A percentile compares a stretch with the other conserved stretches of the same genome.
phyloP scores from a whole-genome alignment of 1,284 basidiomycete genomes.

The Athelia sp. region DNA sequence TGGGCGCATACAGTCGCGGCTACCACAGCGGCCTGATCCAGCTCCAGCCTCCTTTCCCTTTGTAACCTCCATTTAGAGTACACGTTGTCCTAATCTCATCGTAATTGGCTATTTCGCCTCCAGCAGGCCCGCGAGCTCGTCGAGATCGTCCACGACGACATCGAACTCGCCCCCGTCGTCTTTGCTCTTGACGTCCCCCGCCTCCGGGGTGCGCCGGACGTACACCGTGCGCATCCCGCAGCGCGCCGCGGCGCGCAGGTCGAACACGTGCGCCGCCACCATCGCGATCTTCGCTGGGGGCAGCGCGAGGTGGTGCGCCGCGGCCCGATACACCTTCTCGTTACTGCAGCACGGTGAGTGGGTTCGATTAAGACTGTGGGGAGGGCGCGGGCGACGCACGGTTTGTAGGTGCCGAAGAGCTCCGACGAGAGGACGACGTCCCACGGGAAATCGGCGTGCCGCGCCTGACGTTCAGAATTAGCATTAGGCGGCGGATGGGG shows the following conservation, averaged over 20 bases:
- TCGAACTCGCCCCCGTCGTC: slow-evolving; percentile 47
- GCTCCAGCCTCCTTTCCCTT: too few relatives aligned
- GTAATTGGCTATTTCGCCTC: not conserved
- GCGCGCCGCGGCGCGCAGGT: slow-evolving; percentile 47
- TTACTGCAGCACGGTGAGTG: slow-evolving; percentile 31
- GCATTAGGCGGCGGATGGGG: too few relatives aligned
- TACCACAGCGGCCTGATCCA: not conserved
- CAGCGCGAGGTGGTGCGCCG: slow-evolving; percentile 45
- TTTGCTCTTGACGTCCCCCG: slow-evolving; percentile 30
- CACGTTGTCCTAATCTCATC: too few relatives aligned
- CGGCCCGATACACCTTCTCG: slow-evolving; percentile 45
- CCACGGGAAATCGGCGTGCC: slow-evolving; percentile 55
- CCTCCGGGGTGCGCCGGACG: slow-evolving; percentile 44
- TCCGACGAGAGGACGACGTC: slow-evolving; percentile 57
- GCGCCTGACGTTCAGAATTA: slow-evolving; percentile 54
- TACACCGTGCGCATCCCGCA: slow-evolving; percentile 56
- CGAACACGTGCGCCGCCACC: slow-evolving; percentile 60
- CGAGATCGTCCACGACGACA: slow-evolving; percentile 36
- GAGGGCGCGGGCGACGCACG: slow-evolving; percentile 30
- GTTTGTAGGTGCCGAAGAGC: slow-evolving; percentile 57
- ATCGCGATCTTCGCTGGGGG: slow-evolving; percentile 48
- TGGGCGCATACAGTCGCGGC: slow-evolving; percentile 19
- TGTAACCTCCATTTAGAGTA: too few relatives aligned
- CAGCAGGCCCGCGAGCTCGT: slow-evolving; percentile 30
- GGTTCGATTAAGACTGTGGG: not conserved